Evolutionary conservation across 2,329 filamentous ascomycete genomes (phyloP).

Genomic region (Alternaria metachromatica): DNA sequence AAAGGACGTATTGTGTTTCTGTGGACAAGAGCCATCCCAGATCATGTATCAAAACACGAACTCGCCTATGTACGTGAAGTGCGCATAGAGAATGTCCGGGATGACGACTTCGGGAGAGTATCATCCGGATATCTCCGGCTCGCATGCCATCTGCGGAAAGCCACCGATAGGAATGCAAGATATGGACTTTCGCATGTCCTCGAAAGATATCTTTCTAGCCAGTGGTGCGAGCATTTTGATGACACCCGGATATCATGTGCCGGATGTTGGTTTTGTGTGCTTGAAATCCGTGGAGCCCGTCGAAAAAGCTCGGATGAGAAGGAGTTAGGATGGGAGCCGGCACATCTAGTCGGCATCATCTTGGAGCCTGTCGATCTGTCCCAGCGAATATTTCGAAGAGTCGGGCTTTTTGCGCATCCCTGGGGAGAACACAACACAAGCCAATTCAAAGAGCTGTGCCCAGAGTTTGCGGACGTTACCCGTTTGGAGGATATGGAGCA

Average conservation of each 20-base stretch:
- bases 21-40: too few species aligned
- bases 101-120: neutral
- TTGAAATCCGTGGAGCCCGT: too few species aligned
- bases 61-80: too few species aligned
- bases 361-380: neutral
- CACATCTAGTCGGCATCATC: neutral
- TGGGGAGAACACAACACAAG: neutral
- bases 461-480: neutral
- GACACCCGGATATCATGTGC: fast-evolving
- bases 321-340: too few species aligned
- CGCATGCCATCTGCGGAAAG: neutral
- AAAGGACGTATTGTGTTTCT: fast-evolving
- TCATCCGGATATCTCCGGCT: neutral
- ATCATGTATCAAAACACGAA: too few species aligned
- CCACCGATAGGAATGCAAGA: neutral
- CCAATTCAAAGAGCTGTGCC: neutral
- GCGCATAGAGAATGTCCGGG: neutral
- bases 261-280: neutral
- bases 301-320: too few species aligned
- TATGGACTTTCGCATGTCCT: too few species aligned
- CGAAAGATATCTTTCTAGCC: too few species aligned
- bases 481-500: neutral
- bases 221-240: neutral
- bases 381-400: neutral
- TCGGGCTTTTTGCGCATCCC: neutral